These are phyloP conservation scores for Trametes versicolor DNA, from an alignment of 1,284 basidiomycete species.

Conservation along the genomic window DNA sequence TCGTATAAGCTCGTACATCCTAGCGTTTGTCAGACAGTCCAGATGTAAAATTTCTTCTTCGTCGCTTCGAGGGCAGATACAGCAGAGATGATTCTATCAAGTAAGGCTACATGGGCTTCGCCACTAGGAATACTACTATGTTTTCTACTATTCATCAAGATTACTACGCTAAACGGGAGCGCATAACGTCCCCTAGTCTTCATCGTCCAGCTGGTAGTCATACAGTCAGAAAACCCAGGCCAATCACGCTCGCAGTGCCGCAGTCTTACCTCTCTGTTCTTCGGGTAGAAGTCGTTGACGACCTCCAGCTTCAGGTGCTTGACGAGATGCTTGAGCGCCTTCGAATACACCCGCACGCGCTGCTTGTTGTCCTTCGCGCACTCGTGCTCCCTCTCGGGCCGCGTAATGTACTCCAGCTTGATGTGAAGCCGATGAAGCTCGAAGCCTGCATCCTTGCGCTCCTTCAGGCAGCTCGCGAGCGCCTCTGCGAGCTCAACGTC, in stretches of 20 bases:
- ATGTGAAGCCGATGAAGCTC: not conserved
- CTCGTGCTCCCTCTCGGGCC: not conserved
- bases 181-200: no score
- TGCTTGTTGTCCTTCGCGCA: not conserved
- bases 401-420: constrained; percentile 1
- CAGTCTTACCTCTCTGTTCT: not conserved
- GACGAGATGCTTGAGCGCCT: not conserved
- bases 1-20: no score
- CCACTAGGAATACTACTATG: not conserved
- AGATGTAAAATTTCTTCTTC: no score
- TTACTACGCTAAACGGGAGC: no score
- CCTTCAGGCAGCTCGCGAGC: constrained; percentile 6
- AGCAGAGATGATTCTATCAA: not conserved
- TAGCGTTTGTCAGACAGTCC: no score
- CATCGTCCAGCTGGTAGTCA: no score
- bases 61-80: no score
- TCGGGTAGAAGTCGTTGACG: constrained; percentile 3
- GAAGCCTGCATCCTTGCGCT: not conserved
- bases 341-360: not conserved
- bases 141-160: no score
- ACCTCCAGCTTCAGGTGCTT: not conserved
- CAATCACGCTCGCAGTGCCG: not conserved
- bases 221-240: not conserved
- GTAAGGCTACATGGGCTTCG: not conserved
- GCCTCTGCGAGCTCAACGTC: constrained; percentile 7